Percentiles rank a stretch among this genome's conserved stretches.
Conservation (phyloP, 148 eudicot species). For the Silene latifolia region DNA sequence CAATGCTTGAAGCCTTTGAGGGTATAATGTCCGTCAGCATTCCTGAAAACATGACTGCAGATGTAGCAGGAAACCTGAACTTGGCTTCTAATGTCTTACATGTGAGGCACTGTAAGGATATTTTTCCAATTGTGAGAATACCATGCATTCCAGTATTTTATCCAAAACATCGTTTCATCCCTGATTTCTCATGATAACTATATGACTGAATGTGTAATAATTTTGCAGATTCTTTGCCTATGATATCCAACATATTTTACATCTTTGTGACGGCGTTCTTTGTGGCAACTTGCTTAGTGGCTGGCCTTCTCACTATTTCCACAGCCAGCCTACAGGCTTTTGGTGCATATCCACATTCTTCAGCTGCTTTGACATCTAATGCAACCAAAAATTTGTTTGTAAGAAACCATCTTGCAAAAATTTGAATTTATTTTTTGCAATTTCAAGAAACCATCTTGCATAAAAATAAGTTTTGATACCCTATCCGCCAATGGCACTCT, state of each 20-base stretch:
- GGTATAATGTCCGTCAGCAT: conserved; percentile 41
- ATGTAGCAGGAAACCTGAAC: conserved; percentile 87
- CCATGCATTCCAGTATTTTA: background rate
- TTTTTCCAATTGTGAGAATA: background rate
- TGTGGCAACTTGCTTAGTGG: conserved; percentile 49
- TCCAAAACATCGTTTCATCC: background rate
- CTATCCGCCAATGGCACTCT: too few relatives aligned
- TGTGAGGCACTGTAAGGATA: conserved; percentile 77
- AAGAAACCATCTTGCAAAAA: conserved; percentile 24
- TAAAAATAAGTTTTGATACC: too few relatives aligned
- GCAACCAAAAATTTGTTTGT: conserved; percentile 87
- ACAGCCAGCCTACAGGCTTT: conserved; percentile 62
- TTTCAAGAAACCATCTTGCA: too few relatives aligned
- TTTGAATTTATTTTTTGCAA: conserved; percentile 1
- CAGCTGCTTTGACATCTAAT: conserved; percentile 47
- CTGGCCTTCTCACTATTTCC: conserved; percentile 75
- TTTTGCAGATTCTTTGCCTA: conserved; percentile 68
- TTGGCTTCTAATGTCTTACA: conserved; percentile 68
- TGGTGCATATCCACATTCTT: conserved; percentile 60
- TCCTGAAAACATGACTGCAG: conserved; percentile 79
- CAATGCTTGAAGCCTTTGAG: conserved; percentile 38
- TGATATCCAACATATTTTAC: conserved; percentile 49
- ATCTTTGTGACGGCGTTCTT: conserved; percentile 63
- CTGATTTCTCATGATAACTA: background rate
- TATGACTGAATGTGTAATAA: conserved; percentile 4